Conservation (phyloP, 225 moss, liverwort and hornwort genomes). For the Sphagnum tenellum region DNA sequence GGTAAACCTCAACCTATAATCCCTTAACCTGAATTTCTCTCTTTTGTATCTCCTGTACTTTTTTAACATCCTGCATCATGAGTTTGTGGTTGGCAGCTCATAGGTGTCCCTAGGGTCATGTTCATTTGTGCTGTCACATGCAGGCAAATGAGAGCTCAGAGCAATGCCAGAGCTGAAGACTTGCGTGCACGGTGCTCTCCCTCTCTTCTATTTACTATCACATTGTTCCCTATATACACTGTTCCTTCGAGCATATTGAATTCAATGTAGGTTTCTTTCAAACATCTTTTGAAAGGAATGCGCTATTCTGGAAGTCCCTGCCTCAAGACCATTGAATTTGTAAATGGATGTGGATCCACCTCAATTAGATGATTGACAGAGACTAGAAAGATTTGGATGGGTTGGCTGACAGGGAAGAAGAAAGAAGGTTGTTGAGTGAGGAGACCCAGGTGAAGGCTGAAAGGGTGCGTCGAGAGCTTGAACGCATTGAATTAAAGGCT, state of each 20-base stretch:
- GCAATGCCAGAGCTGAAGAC: conserved; percentile 26
- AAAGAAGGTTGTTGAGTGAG: conserved; percentile 26
- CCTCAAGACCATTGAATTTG: too few relatives aligned
- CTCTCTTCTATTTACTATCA: conserved; percentile 1
- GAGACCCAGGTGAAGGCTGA: conserved; percentile 55
- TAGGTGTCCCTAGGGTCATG: not conserved
- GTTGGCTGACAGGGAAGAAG: conserved; percentile 32
- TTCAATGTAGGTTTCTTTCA: too few relatives aligned
- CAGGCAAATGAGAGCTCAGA: conserved; percentile 51
- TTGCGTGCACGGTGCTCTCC: conserved; percentile 9
- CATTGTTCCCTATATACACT: not conserved
- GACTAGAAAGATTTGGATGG: too few relatives aligned
- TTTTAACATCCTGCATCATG: too few relatives aligned
- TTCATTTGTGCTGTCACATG: not conserved
- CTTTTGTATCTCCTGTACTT: too few relatives aligned
- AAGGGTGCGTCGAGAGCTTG: conserved; percentile 82
- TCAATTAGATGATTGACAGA: too few relatives aligned
- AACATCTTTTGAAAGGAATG: too few relatives aligned
- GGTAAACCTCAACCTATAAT: conserved; percentile 26
- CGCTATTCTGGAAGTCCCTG: too few relatives aligned
- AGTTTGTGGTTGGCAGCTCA: too few relatives aligned
- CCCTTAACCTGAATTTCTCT: too few relatives aligned
- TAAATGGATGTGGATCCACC: too few relatives aligned
- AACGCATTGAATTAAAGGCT: conserved; percentile 64
- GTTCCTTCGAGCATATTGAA: not conserved